Evolutionary conservation across 2,329 filamentous ascomycete species (phyloP).

Genomic region (Epichloe typhina): DNA sequence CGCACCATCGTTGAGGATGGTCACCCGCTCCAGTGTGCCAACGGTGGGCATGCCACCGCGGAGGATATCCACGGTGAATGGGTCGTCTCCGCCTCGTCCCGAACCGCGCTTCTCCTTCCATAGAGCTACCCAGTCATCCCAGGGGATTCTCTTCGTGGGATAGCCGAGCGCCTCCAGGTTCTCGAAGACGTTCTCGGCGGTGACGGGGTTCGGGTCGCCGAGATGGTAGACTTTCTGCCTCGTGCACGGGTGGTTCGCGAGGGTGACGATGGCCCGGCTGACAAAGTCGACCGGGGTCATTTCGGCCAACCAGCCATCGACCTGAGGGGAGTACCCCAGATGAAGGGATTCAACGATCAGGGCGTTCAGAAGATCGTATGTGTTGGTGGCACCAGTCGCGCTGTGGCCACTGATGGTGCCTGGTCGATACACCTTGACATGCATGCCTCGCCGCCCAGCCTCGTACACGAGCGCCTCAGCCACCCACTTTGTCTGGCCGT

Average conservation of each 20-base stretch:
- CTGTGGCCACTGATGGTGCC: slow-evolving; percentile 73
- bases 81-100: slow-evolving; percentile 52
- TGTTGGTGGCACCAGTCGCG: slow-evolving; percentile 59
- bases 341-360: slow-evolving; percentile 66
- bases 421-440: slow-evolving; percentile 57
- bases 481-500: slow-evolving; percentile 73
- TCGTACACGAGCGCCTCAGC: slow-evolving; percentile 63
- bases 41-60: slow-evolving; percentile 68
- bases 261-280: slow-evolving; percentile 57
- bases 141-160: slow-evolving; percentile 49
- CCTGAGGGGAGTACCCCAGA: slow-evolving; percentile 55
- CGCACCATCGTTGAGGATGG: slow-evolving; percentile 57
- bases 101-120: slow-evolving; percentile 60
- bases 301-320: slow-evolving; percentile 64
- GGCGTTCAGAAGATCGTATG: slow-evolving; percentile 65
- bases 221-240: slow-evolving; percentile 60
- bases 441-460: slow-evolving; percentile 53
- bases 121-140: slow-evolving; percentile 60
- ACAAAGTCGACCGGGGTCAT: slow-evolving; percentile 81
- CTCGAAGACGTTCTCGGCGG: slow-evolving; percentile 52
- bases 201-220: slow-evolving; percentile 57
- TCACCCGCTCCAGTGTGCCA: slow-evolving; percentile 56
- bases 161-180: slow-evolving; percentile 56
- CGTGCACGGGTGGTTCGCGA: slow-evolving; percentile 49
- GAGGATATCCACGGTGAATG: slow-evolving; percentile 67